Evolutionary conservation across 768 basidiomycete genomes (phyloP), one percentile per base, ranked within the genome.

Genomic region (Suillus hirtellus): DNA sequence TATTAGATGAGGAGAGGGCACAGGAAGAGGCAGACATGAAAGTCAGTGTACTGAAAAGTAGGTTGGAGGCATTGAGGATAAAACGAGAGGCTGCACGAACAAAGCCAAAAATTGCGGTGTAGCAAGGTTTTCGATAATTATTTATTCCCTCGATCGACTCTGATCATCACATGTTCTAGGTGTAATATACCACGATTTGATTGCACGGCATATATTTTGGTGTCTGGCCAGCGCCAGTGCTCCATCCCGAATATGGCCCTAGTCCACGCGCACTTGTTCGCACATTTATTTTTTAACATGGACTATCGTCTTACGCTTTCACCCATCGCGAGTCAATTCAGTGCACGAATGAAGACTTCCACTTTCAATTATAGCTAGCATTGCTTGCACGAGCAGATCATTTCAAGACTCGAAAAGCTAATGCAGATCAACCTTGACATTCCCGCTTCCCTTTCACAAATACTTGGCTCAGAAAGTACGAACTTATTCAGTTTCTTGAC

Each of bases 21-120:
- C 93, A 95, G 78, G 93, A 95, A 71, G 92, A 94, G 71, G 93
- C 92, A 6, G 93, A 95, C 71, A 86, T 86, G 78, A 86, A 85
- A 60, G 92, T 93, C 11, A 71, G 72, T 10, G 67, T 81, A 49
- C 81, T 94, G 77, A 93, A 89, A 76, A 84, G 76, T 52, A 82
- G 82, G 68, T 69, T 94, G 40, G 89, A 88, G 61, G 81, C 84
- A 11, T 73, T 93, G 61, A 80, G 79, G 71, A 74, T 75, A 69
- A 80, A 74, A 67, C 76, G 85, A 52, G 78, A 79, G 59, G 78
- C 74, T 7, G 75, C 73, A 60, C 68, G 68, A 27, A 50, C 65
- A 40, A 71, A 66, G 50, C 52, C 60, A 61, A 69, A 68, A 61
- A 61, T 67, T 15, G 72, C 67, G 2, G 50, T 44, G 46, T 46